Evolutionary conservation across 2,329 filamentous ascomycete genomes (phyloP).

Genomic region (Cladophialophora psammophila): DNA sequence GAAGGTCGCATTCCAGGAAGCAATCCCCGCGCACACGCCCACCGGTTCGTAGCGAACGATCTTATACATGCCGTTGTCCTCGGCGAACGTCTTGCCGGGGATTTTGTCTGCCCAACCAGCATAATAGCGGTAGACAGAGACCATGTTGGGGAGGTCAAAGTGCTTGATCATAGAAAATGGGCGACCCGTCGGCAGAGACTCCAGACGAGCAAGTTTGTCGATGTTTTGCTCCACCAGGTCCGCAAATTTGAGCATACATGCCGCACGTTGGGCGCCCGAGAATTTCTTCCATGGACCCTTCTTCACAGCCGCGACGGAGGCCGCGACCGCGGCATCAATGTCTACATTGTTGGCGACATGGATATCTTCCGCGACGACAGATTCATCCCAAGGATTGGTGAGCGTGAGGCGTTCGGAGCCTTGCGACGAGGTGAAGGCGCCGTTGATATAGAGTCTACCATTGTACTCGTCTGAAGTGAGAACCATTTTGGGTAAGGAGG

Average conservation of each 20-base stretch:
- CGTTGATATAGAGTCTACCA: conserved; percentile 53
- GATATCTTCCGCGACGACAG: conserved; percentile 43
- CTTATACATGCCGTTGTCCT: conserved; percentile 77
- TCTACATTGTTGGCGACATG: conserved; percentile 45
- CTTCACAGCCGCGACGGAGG: conserved; percentile 44
- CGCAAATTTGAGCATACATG: conserved; percentile 55
- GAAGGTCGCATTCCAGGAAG: conserved; percentile 87
- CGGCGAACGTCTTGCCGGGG: conserved; percentile 82
- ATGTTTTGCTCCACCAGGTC: conserved; percentile 43
- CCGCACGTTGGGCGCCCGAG: conserved; percentile 38
- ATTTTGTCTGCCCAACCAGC: conserved; percentile 94
- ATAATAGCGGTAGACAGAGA: conserved; percentile 81
- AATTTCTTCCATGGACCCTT: conserved; percentile 42
- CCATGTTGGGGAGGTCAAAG: conserved; percentile 71
- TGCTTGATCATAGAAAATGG: conserved; percentile 67
- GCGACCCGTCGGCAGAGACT: conserved; percentile 58
- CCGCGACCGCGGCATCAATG: conserved; percentile 47
- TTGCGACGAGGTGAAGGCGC: conserved; percentile 50
- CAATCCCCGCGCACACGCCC: conserved; percentile 81
- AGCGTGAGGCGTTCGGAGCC: conserved; percentile 46
- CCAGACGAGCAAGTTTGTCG: conserved; percentile 43
- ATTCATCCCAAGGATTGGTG: conserved; percentile 45
- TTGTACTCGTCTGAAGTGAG: conserved; percentile 19
- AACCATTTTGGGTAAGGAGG: conserved; percentile 1
- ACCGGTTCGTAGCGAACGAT: conserved; percentile 67